phyloP scores from a whole-genome alignment of 495 filamentous ascomycete species.

The Trichoderma reesei region DNA sequence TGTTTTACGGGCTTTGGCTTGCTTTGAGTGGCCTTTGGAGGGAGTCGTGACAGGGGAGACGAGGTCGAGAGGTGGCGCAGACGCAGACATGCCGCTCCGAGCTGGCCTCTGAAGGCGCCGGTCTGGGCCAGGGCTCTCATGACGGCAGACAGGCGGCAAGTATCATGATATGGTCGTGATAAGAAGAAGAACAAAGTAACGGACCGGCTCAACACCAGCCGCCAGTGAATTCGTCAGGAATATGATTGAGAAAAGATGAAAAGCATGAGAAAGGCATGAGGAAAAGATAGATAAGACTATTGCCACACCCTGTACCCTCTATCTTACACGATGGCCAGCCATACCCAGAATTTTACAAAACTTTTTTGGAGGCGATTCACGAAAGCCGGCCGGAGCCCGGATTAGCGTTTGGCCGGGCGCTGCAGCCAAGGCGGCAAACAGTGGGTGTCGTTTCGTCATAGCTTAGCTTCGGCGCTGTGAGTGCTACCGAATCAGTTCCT shows the following conservation, averaged over 20 bases:
- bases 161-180: background rate
- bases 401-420: constrained; percentile 4
- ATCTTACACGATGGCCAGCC: background rate
- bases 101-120: constrained; percentile 1
- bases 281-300: no score
- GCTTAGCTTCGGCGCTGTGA: background rate
- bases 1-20: background rate
- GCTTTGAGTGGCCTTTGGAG: background rate
- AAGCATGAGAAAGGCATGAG: no score
- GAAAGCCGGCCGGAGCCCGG: background rate
- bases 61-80: constrained; percentile 1
- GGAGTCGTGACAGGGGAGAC: background rate
- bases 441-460: constrained; percentile 8
- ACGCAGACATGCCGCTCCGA: background rate
- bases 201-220: no score
- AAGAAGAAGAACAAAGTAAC: background rate
- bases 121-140: constrained; percentile 2
- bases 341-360: background rate
- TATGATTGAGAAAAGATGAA: no score
- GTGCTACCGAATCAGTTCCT: background rate
- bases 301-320: background rate
- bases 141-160: background rate
- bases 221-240: no score
- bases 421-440: constrained; percentile 2
- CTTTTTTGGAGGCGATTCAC: background rate